Base-by-base conservation (phyloP, 257 asterid genomes). In the Solanum peruvianum region DNA sequence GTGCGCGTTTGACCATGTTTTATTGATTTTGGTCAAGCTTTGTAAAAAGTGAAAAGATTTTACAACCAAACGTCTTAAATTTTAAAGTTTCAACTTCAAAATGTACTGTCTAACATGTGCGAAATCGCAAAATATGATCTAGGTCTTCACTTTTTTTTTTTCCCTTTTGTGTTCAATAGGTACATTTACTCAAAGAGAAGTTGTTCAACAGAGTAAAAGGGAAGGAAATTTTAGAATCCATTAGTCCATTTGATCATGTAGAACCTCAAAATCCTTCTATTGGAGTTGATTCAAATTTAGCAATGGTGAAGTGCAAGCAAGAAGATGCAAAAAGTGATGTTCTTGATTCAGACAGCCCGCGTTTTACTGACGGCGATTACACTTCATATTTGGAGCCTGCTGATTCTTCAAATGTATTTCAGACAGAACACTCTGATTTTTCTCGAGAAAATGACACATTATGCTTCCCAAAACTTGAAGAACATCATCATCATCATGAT, bases 241-340 rank as follows among this genome's bases (percentile, higher is more conserved):
- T 86, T 37, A 39, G 52, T 33, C 87, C 91, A 49, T 23, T 84
- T 33, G 89, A 86, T 49, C 56, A 35, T 23, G 41, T 35, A 27
- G 87, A 89, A 6, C 45, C 83, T 47, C 84, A 89, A 87, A 85
- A 91, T 23, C 83, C 60, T 23, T 80, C 49, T 31, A 66, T 84
- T 41, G 87, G 45, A 25, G 70, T 76, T 18, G 11, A 9, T 39
- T 11, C 9, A 20, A 87, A 8, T 41, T 87, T 52, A 52, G 23
- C 60, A 52, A 52, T 44, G 70, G 72, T 78, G 88, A 49, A 29
- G 14, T 88, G 88, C 47, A 92, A 92, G 87, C 92, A 90, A 44
- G 95, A 91, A 88, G 96, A 90, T 77, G 92, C 91, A 4, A 94
- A 93, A 85, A 94, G 98, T 88, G 98, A 96, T 42, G 92, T 94